A percentile compares a stretch with the other conserved stretches of the same genome.
phyloP scores from a whole-genome alignment of 1,284 basidiomycete species.

The Cerioporus squamosus region DNA sequence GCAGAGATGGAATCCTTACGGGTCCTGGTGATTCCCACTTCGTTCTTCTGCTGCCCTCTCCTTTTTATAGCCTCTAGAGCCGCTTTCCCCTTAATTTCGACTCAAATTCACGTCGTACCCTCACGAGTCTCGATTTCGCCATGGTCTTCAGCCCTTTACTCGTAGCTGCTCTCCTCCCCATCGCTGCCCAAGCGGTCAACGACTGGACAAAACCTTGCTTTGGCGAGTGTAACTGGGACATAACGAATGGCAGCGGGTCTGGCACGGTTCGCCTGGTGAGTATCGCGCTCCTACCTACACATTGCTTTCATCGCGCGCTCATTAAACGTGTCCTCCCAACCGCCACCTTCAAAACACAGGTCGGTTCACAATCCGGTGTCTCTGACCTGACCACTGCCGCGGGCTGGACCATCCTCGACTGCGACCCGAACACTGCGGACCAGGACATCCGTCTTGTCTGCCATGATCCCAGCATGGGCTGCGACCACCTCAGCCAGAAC shows the following conservation, averaged over 20 bases:
- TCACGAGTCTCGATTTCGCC: conserved; percentile 5
- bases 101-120: not conserved
- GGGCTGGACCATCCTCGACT: conserved; percentile 56
- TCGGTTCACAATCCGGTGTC: conserved; percentile 45
- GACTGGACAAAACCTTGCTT: conserved; percentile 28
- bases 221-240: conserved; percentile 26
- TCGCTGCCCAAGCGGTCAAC: conserved; percentile 24
- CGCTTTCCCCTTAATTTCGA: not conserved
- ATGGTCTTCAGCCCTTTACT: conserved; percentile 23
- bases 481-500: conserved; percentile 48
- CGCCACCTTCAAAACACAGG: not conserved
- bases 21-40: conserved; percentile 20
- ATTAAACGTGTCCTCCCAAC: not conserved
- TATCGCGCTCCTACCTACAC: not conserved
- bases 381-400: conserved; percentile 57
- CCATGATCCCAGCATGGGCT: conserved; percentile 38
- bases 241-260: conserved; percentile 15
- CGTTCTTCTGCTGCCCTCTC: conserved; percentile 14
- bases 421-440: conserved; percentile 40
- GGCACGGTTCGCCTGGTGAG: conserved; percentile 26
- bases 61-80: not conserved
- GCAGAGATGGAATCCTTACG: not conserved
- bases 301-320: not conserved
- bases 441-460: conserved; percentile 58
- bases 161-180: conserved; percentile 20